Evolutionary conservation across 352 stramenopile genomes (phyloP), one percentile per base, ranked within the genome.

Genomic region (Globisporangium barbulae): DNA sequence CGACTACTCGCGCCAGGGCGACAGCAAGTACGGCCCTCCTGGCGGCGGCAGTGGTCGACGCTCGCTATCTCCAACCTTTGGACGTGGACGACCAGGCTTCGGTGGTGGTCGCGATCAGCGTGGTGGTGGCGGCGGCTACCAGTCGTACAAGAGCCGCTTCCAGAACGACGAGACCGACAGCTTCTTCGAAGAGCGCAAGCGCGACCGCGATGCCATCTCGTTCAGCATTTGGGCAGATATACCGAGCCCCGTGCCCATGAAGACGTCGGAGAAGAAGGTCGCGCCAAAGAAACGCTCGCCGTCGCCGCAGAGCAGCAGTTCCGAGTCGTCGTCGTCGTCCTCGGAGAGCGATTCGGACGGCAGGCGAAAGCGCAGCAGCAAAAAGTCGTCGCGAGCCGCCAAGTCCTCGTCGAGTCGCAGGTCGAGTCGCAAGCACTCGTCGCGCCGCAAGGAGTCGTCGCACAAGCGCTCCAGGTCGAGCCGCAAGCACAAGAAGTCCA

Each of bases 191-290:
- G 67, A 84, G 63, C 79, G 87, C 63, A 91, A 90, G 62, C 73
- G 66, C 42, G 68, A 94, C 7, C 78, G 87, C 45, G 81, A 94
- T 0, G 49, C 61, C 1, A 81, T 81, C 22, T 33, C 59, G 33
- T 93, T 87, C 63, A 93, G 74, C 55, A 90, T 96, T 56, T 96
- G 87, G 87, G 65, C 72, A 10, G 50, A 67, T 0, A 92, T 96
- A 56, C 85, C 85, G 1, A 94, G 85, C 37, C 85, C 87, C 5
- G 69, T 74, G 30, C 79, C 78, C 2, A 72, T 75, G 21, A 88
- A 88, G 61, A 75, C 64, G 21, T 72, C 79, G 45, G 61, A 69
- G 5, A 89, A 88, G 60, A 73, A 76, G 58, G 61, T 59, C 19
- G 72, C 76, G 53, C 70, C 65, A 39, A 60, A 22, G 28, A 62